These are phyloP conservation scores for Wickerhamomyces rabaulensis DNA, from an alignment of 805 yeast genomes.

Conservation along the genomic window DNA sequence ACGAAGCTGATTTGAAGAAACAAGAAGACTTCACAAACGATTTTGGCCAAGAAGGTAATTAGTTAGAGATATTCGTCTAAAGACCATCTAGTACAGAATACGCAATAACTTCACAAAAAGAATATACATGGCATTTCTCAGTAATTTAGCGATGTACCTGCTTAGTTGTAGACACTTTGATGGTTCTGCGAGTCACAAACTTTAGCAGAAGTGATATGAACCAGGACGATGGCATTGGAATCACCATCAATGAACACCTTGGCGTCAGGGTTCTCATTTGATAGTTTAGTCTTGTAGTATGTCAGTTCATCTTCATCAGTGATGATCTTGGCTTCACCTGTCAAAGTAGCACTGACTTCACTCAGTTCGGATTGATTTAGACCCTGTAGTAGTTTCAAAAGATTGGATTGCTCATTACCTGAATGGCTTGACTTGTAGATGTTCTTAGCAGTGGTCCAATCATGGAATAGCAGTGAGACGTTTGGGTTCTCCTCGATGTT, in stretches of 20 bases:
- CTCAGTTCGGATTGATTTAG: conserved; percentile 77
- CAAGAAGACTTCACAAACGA: conserved; percentile 89
- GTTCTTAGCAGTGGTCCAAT: conserved; percentile 70
- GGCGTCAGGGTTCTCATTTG: conserved; percentile 64
- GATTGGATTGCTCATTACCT: conserved; percentile 31
- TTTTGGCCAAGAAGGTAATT: conserved; percentile 96
- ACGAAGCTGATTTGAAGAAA: conserved; percentile 71
- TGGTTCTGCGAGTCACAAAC: conserved; percentile 77
- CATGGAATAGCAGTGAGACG: conserved; percentile 83
- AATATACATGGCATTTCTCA: background rate
- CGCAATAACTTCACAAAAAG: background rate
- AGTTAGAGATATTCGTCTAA: conserved; percentile 13
- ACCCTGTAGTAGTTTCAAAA: conserved; percentile 61
- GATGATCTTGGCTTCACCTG: conserved; percentile 63
- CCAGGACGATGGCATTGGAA: conserved; percentile 59
- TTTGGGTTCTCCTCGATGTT: conserved; percentile 68
- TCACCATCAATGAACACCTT: conserved; percentile 60
- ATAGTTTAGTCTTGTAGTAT: conserved; percentile 57
- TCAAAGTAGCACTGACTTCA: conserved; percentile 75
- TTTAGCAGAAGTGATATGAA: conserved; percentile 61
- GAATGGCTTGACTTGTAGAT: conserved; percentile 20
- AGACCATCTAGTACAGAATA: background rate
- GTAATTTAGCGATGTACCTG: too few relatives aligned
- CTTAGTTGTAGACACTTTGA: conserved; percentile 27
- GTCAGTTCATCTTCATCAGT: conserved; percentile 43